Evolutionary conservation across 129 eudicot genomes (phyloP), one percentile per base, ranked within the genome.

Genomic region (Flaveria robusta): DNA sequence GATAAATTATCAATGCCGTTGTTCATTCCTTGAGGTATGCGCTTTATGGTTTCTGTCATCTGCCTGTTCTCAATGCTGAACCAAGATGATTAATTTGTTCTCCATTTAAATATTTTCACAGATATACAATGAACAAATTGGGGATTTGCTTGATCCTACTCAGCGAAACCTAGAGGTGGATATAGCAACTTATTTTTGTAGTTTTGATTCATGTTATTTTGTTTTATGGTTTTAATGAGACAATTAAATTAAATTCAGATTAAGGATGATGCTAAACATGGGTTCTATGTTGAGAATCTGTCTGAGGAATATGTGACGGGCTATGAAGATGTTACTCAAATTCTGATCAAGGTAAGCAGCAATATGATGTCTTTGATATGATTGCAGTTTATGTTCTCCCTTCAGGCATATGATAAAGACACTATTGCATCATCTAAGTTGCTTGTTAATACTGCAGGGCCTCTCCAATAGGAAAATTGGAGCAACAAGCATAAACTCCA

Each of bases 21-120:
- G 99, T 77, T 95, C 97, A 3, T 95, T 93, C 76, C 98, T 94
- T 58, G 98, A 94, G 97, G 98, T 94, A 66, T 60, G 82, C 72
- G 37, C 73, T 68, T 55, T 56, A 4, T 60, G 26, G 29, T 43
- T 22, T 70, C 27, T 34, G 47, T 64, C 3, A 50, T 63, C 12
- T 37, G 43, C 42, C 6, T 81, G 62, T 47, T 76, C 68, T 79
- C 26, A 66, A 29, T 1, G 47, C 39, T 31, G 31, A 51, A 26
- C 24, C 22, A 23, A 39, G 24, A 18, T 37, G 47, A 71, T 65
- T 13, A 72, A n/a, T 41, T 52, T 65, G 18, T 10, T 66, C 37
- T 7, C 41, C 14, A 9, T 81, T 45, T 13, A 34, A 34, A 34
- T 34, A 34, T 74, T 71, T 37, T 71, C 27, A 47, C 90, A 94